These are phyloP conservation scores for Mallotus repandus DNA, from an alignment of 441 rosid genomes.

Conservation along the genomic window DNA sequence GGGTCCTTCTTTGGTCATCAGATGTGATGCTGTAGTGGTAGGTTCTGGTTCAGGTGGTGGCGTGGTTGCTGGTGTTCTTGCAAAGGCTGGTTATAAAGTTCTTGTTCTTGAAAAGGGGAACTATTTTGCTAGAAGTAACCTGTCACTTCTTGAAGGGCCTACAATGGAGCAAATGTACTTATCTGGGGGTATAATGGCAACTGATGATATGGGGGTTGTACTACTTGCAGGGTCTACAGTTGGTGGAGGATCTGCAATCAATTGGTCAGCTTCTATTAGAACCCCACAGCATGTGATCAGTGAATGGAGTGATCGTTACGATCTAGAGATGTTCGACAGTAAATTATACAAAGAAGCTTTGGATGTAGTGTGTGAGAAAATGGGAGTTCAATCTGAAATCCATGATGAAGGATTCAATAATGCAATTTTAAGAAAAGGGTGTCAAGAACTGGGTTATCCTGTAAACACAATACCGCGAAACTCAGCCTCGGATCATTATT, in stretches of 20 bases:
- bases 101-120: constrained; percentile 74
- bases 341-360: constrained; percentile 58
- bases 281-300: constrained; percentile 70
- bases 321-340: constrained; percentile 59
- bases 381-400: constrained; percentile 74
- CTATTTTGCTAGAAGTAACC: constrained; percentile 62
- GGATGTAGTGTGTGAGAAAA: constrained; percentile 62
- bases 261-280: constrained; percentile 78
- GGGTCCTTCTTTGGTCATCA: constrained; percentile 44
- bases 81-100: constrained; percentile 73
- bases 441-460: constrained; percentile 61
- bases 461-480: constrained; percentile 63
- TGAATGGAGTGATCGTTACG: constrained; percentile 51
- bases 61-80: constrained; percentile 69
- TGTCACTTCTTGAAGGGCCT: constrained; percentile 73
- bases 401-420: constrained; percentile 65
- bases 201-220: constrained; percentile 52
- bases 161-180: constrained; percentile 76
- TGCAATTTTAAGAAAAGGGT: constrained; percentile 67
- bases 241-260: constrained; percentile 81
- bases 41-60: constrained; percentile 89
- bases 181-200: constrained; percentile 52
- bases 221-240: constrained; percentile 79
- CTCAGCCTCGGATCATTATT: constrained; percentile 60
- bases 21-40: constrained; percentile 73